Evolutionary conservation across 2,329 filamentous ascomycete species (phyloP).

Genomic region (Bisporella sp.): DNA sequence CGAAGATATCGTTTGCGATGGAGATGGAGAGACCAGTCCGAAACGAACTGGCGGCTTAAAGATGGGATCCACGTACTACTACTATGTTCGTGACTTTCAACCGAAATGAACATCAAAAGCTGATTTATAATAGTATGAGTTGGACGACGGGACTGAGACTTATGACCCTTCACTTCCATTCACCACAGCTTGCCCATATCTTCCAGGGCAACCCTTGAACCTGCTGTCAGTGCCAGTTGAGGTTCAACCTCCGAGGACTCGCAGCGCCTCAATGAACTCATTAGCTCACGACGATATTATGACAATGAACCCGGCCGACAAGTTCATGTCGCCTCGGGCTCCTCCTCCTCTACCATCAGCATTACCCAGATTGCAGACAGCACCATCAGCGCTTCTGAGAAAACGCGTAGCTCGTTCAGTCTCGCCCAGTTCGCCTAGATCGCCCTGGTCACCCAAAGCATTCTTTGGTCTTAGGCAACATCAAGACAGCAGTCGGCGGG

Average conservation of each 20-base stretch:
- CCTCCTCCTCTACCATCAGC: conserved; percentile 40
- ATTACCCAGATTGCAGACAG: conserved; percentile 37
- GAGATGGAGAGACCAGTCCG: conserved; percentile 42
- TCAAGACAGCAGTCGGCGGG: conserved; percentile 13
- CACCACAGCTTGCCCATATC: conserved; percentile 74
- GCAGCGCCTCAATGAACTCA: conserved; percentile 60
- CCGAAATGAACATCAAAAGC: conserved; percentile 13
- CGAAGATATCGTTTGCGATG: conserved; percentile 77
- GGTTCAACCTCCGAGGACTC: conserved; percentile 45
- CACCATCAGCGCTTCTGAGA: conserved; percentile 28
- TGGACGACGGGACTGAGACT: conserved; percentile 71
- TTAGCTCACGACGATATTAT: conserved; percentile 51
- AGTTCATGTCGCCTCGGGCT: conserved; percentile 63
- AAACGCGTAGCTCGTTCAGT: conserved; percentile 21
- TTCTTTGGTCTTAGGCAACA: conserved; percentile 23
- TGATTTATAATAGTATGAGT: conserved; percentile 59
- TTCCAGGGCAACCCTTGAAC: conserved; percentile 85
- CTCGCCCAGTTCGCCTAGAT: conserved; percentile 19
- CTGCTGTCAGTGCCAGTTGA: conserved; percentile 74
- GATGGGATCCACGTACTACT: conserved; percentile 93
- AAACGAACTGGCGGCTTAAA: conserved; percentile 73
- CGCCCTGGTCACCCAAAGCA: conserved; percentile 21
- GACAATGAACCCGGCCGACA: conserved; percentile 73
- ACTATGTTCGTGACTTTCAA: conserved; percentile 62
- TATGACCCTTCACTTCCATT: conserved; percentile 66